Evolutionary conservation across 139 green algal genomes (phyloP).

Genomic region (Chlamydomonas sp.): DNA sequence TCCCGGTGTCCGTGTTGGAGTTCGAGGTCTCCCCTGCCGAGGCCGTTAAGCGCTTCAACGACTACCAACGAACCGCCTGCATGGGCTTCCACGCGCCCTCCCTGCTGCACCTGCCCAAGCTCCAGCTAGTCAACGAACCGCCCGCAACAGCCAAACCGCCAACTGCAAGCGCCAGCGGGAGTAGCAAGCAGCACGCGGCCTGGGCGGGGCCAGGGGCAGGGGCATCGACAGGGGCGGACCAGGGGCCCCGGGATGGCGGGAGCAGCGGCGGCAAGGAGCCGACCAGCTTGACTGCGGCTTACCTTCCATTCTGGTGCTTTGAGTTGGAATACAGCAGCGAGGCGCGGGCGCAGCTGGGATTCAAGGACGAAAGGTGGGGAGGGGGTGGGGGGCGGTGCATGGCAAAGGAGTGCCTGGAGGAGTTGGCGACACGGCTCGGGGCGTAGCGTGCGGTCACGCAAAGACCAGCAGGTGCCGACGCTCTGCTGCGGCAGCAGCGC

Average conservation of each 20-base stretch:
- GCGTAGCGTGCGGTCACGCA: too few species aligned
- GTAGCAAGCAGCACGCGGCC: background rate
- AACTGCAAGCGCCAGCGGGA: background rate
- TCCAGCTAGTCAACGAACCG: background rate
- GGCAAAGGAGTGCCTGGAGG: too few species aligned
- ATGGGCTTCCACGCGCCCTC: slow-evolving; percentile 31
- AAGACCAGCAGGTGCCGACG: background rate
- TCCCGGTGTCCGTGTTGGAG: slow-evolving; percentile 6
- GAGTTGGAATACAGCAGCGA: slow-evolving; percentile 14
- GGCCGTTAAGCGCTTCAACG: slow-evolving; percentile 22
- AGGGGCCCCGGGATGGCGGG: background rate
- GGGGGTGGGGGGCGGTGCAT: background rate
- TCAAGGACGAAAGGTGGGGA: slow-evolving; percentile 23
- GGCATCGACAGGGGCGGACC: background rate
- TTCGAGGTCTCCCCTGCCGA: slow-evolving; percentile 16
- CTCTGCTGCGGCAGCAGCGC: background rate
- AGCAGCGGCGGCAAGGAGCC: background rate
- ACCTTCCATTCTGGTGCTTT: slow-evolving; percentile 35
- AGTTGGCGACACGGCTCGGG: too few species aligned
- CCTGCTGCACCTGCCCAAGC: background rate
- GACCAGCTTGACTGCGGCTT: background rate
- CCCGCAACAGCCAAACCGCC: background rate
- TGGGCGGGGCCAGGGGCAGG: background rate
- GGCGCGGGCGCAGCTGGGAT: slow-evolving; percentile 3
- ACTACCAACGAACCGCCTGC: slow-evolving; percentile 17